Evolutionary conservation across 441 rosid species (phyloP), one percentile per base, ranked within the genome.

Genomic region (Manihot esculenta): DNA sequence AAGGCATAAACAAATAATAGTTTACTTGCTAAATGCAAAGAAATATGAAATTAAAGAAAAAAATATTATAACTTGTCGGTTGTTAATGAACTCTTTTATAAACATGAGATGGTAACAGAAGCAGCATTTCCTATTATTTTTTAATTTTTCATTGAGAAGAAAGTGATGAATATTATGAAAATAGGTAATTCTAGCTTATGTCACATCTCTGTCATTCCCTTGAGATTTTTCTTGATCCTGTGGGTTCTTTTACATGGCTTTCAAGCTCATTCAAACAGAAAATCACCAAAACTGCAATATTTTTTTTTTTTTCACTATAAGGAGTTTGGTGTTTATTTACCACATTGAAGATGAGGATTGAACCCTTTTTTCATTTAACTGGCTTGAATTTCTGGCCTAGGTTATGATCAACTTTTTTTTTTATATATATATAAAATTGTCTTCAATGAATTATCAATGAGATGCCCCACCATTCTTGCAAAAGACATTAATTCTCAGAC

Each of bases 401-500:
- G 75, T 79, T 54, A 62, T 48, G 14, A 62, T 74, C 65, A 74
- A 56, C 47, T 17, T 5, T 7, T 26, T 3, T 7, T 10, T 26
- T 23, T 20, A 7, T 11, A 23, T 23, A n/a, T n/a, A n/a, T n/a
- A n/a, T n/a, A n/a, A n/a, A 30, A 1, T 24, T 56, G 0, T 11
- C 9, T 24, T 24, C 35, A 59, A 55, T 65, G 50, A 54, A 69
- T 49, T 41, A 69, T 73, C 47, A 74, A 64, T 27, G 45, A 35
- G 76, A 67, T 75, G 66, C 62, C 85, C 86, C 85, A 85, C 87
- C 74, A 56, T 69, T 27, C 33, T 64, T 65, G 77, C 83, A 76
- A 38, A 71, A 72, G 80, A 81, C 81, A 77, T 78, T 78, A 72
- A 65, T 78, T 77, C 81, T 79, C 69, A 74, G 84, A 70, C 72